Percentiles rank a stretch among this genome's conserved stretches.
Conservation (phyloP, 2,329 filamentous ascomycete species). For the Uncinocarpus reesii region DNA sequence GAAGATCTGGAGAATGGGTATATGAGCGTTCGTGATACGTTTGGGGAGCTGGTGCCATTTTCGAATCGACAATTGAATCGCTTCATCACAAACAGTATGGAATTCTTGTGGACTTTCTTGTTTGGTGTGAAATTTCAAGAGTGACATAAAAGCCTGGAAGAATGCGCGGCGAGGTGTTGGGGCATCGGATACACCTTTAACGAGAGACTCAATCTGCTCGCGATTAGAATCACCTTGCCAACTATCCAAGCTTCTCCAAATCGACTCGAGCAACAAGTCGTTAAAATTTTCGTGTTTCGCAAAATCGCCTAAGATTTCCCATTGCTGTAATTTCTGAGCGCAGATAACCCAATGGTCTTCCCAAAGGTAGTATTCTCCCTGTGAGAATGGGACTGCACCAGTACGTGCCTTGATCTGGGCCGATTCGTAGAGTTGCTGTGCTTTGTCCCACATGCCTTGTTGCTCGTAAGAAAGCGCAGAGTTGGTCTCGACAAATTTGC, state of each 20-base stretch:
- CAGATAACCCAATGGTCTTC: slow-evolving; percentile 98
- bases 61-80: slow-evolving; percentile 89
- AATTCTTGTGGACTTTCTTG: slow-evolving; percentile 73
- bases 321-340: slow-evolving; percentile 95
- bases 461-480: slow-evolving; percentile 96
- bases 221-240: slow-evolving; percentile 81
- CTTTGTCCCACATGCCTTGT: slow-evolving; percentile 98
- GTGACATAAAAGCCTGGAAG: slow-evolving; percentile 96
- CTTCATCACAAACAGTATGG: slow-evolving; percentile 83
- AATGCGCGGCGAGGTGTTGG: slow-evolving; percentile 88
- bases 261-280: slow-evolving; percentile 86
- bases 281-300: slow-evolving; percentile 98
- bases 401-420: slow-evolving; percentile 96
- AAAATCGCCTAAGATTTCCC: slow-evolving; percentile 95
- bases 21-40: slow-evolving; percentile 86
- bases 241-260: slow-evolving; percentile 90
- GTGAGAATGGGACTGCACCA: slow-evolving; percentile 89
- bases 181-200: slow-evolving; percentile 95
- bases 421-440: slow-evolving; percentile 90
- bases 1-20: slow-evolving; percentile 92
- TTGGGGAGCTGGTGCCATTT: slow-evolving; percentile 99
- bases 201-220: slow-evolving; percentile 80
- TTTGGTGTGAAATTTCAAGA: slow-evolving; percentile 88
- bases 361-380: slow-evolving; percentile 97
- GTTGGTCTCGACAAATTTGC: slow-evolving; percentile 95